phyloP scores from a whole-genome alignment of 257 asterid species.

The Solanum microdontum region DNA sequence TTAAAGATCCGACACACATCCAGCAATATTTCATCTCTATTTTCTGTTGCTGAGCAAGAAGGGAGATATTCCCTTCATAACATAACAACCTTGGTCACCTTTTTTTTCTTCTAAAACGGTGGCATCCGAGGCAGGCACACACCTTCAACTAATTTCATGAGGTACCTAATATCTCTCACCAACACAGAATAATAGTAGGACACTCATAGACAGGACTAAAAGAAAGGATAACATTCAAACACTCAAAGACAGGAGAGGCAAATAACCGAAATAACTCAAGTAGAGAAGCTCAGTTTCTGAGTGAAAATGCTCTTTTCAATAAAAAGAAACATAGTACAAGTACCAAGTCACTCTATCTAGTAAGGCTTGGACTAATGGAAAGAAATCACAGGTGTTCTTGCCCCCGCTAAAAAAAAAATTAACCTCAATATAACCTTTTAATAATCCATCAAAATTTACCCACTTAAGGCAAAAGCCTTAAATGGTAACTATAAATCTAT shows the following conservation, averaged over 20 bases:
- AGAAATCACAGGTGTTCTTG: background rate
- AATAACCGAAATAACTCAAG: background rate
- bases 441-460: background rate
- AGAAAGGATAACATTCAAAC: background rate
- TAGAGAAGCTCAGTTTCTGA: background rate
- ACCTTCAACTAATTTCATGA: too few species aligned
- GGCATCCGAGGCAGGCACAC: background rate
- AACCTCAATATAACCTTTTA: background rate
- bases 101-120: background rate
- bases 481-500: background rate
- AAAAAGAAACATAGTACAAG: background rate
- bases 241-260: background rate
- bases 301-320: background rate
- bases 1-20: background rate
- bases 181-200: background rate
- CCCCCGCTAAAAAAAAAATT: background rate
- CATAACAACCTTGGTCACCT: background rate
- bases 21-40: background rate
- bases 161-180: background rate
- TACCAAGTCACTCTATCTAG: background rate
- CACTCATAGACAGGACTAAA: too few species aligned
- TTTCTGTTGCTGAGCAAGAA: background rate
- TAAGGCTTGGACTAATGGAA: background rate
- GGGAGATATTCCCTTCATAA: background rate
- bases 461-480: background rate